A percentile compares a stretch with the other conserved stretches of the same genome.
Conservation (phyloP, 176 grass and related monocot genomes). For the Carex scoparia region DNA sequence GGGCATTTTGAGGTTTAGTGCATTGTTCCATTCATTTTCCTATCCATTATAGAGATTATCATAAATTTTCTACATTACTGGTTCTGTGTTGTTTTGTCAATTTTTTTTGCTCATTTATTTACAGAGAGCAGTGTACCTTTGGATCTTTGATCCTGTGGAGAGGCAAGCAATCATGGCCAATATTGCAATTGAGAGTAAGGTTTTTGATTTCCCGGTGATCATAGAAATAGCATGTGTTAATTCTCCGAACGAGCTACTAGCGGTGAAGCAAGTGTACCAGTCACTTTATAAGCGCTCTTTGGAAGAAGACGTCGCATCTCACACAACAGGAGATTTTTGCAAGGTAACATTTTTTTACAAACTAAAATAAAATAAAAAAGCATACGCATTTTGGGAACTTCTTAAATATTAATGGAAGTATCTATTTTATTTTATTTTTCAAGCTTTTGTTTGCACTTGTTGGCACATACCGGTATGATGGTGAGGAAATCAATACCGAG, state of each 20-base stretch:
- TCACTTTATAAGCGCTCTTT: constrained; percentile 52
- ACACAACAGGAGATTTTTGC: constrained; percentile 44
- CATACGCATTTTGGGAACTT: not conserved
- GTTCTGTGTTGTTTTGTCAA: not conserved
- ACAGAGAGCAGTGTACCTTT: constrained; percentile 66
- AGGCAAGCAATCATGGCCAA: constrained; percentile 61
- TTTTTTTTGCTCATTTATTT: not conserved
- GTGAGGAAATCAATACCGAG: constrained; percentile 40
- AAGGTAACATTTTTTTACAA: constrained; percentile 23
- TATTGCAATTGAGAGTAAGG: constrained; percentile 42
- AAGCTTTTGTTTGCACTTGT: constrained; percentile 57
- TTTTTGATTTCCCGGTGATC: constrained; percentile 42
- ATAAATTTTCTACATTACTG: not conserved
- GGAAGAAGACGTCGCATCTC: constrained; percentile 71
- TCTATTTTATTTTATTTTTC: not conserved
- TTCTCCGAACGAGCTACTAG: constrained; percentile 43
- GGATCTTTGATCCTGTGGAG: constrained; percentile 60
- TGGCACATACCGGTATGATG: constrained; percentile 66
- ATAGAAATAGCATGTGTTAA: constrained; percentile 63
- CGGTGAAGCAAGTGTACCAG: constrained; percentile 73
- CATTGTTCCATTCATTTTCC: not conserved
- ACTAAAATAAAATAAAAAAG: not conserved
- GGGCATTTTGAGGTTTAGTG: constrained; percentile 62
- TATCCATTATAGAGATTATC: not conserved
- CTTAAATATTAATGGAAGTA: not conserved